Evolutionary conservation across 495 filamentous ascomycete genomes (phyloP).

Genomic region (Endocarpon pusillum): DNA sequence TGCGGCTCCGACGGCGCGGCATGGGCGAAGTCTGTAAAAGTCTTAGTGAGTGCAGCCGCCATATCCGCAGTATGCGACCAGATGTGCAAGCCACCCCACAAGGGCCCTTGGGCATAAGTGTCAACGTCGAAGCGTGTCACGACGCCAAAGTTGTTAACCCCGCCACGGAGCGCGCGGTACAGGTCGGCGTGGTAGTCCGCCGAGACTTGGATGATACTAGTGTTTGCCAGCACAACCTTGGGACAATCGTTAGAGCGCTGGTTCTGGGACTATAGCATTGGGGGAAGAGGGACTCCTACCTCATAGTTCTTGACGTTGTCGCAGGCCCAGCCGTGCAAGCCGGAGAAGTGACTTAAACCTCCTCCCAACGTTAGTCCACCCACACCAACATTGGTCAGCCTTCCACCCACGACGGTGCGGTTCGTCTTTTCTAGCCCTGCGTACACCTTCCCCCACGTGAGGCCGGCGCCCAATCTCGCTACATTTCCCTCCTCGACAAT

Average conservation of each 20-base stretch:
- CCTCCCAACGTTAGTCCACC: constrained; percentile 37
- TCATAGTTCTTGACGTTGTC: constrained; percentile 32
- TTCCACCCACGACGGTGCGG: constrained; percentile 36
- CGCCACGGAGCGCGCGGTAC: constrained; percentile 16
- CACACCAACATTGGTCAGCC: constrained; percentile 36
- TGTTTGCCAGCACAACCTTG: constrained; percentile 24
- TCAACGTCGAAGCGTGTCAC: constrained; percentile 4
- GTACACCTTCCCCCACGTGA: constrained; percentile 33
- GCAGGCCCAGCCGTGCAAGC: constrained; percentile 31
- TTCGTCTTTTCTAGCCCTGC: constrained; percentile 27
- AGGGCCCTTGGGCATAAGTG: constrained; percentile 11
- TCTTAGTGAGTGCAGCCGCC: constrained; percentile 14
- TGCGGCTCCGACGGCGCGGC: constrained; percentile 22
- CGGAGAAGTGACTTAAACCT: constrained; percentile 21
- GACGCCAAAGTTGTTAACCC: constrained; percentile 13
- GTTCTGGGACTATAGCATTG: background rate
- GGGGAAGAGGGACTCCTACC: constrained; percentile 7
- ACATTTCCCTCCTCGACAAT: constrained; percentile 12
- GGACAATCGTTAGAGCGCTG: background rate
- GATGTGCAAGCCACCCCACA: constrained; percentile 20
- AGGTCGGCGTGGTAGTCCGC: constrained; percentile 16
- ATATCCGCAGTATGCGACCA: constrained; percentile 4
- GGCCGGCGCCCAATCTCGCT: constrained; percentile 11
- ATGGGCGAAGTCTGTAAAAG: constrained; percentile 21
- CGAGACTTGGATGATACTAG: constrained; percentile 23